phyloP scores from a whole-genome alignment of 2,329 filamentous ascomycete species.

The Parascedosporium putredinis region DNA sequence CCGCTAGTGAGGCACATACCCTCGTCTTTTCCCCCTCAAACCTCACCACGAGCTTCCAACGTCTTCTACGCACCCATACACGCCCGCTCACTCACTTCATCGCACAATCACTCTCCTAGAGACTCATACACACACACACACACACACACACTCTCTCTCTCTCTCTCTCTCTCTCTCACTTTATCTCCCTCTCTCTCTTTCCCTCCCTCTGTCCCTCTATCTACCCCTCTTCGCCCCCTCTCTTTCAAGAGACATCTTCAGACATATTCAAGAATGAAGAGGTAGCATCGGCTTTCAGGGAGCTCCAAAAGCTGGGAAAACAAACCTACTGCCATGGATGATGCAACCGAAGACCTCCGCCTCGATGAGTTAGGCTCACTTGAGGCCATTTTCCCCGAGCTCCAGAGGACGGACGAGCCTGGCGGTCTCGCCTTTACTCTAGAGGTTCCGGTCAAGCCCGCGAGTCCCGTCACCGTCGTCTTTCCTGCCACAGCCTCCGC shows the following conservation, averaged over 20 bases:
- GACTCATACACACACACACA: neutral
- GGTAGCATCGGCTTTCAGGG: neutral
- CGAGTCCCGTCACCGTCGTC: slow-evolving; percentile 42
- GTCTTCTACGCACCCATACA: too few relatives aligned
- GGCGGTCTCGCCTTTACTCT: slow-evolving; percentile 41
- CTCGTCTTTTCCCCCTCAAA: too few relatives aligned
- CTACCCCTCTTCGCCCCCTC: neutral
- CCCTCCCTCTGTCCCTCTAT: neutral
- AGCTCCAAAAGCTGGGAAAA: neutral
- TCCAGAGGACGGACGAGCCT: slow-evolving; percentile 32
- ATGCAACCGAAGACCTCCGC: slow-evolving; percentile 40
- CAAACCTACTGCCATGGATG: slow-evolving; percentile 24
- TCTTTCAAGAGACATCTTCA: neutral
- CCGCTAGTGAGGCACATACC: too few relatives aligned
- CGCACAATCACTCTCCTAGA: neutral
- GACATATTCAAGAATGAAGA: neutral
- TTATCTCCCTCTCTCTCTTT: neutral
- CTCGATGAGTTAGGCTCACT: slow-evolving; percentile 50
- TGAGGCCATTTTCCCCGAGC: slow-evolving; percentile 57
- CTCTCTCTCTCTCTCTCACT: neutral
- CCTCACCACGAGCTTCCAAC: too few relatives aligned
- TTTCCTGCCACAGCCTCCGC: slow-evolving; percentile 37
- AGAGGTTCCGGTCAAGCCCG: slow-evolving; percentile 46
- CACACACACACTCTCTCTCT: neutral
- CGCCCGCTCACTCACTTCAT: too few relatives aligned